Base-by-base conservation (phyloP, 2,329 filamentous ascomycete genomes). In the Neofusicoccum ribis region DNA sequence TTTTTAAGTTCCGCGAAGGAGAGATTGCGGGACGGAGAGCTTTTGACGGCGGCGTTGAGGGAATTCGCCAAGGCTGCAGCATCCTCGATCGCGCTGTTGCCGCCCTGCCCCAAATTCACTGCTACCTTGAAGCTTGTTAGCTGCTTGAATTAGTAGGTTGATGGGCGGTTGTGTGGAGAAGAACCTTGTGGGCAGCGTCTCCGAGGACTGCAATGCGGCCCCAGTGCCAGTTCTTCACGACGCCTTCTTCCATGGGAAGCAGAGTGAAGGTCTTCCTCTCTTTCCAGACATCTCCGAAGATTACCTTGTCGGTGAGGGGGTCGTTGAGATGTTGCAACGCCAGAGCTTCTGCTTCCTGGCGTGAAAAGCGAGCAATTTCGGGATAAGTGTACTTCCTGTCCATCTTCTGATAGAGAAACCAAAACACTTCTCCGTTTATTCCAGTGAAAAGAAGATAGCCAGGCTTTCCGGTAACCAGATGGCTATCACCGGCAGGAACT, bases 21-120 rank as follows among this genome's bases (percentile, higher is more conserved):
- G 3, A 37, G 50, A 15, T n/a, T 11, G n/a, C 15, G 4, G 9
- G 50, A 52, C 7, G 3, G 50, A 17, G 8, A 37, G 1, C 3
- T 31, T n/a, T 37, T 37, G n/a, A 52, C 31, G 15, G 50, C 50
- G 3, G 50, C 50, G 36, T 72, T 49, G 4, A 79, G 67, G 11
- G 70, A 67, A 37, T 78, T 78, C 11, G 76, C 71, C 3, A 80
- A 67, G 9, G 70, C 69, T 5, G 78, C 78, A 2, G 74, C 77
- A 60, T 73, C 73, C 67, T 81, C 79, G 15, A 81, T 78, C 1
- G 78, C 77, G n/a, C 69, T 72, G 66, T 81, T 81, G 15, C 76
- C 79, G 0, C 79, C 79, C 69, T 79, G 78, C 8, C 78, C 79
- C 6, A 36, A 2, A 14, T 52, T 52, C 34, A 52, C 50, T 3